A percentile compares a stretch with the other conserved stretches of the same genome.
phyloP scores from a whole-genome alignment of 805 yeast genomes.

The Cephaloascus albidus region DNA sequence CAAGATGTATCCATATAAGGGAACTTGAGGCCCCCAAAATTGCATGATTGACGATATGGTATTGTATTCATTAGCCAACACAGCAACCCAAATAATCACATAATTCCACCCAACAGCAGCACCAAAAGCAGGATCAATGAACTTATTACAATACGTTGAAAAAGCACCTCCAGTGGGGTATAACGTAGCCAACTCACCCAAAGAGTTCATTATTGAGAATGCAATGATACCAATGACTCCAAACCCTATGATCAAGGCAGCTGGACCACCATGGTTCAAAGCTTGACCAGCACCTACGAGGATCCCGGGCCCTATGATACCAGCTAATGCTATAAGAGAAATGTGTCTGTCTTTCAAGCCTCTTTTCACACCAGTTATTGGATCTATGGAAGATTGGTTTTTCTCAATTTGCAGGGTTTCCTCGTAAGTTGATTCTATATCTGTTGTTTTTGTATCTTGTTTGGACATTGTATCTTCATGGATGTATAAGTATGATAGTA shows the following conservation, averaged over 20 bases:
- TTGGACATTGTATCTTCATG: too few species aligned
- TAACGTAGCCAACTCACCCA: constrained; percentile 47
- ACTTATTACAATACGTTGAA: constrained; percentile 39
- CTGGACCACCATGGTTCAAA: constrained; percentile 41
- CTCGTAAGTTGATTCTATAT: too few species aligned
- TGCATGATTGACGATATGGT: constrained; percentile 39
- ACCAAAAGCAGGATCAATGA: constrained; percentile 47
- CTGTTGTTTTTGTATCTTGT: too few species aligned
- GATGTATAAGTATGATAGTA: too few species aligned
- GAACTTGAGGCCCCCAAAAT: constrained; percentile 42
- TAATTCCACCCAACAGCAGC: constrained; percentile 46
- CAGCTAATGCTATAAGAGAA: constrained; percentile 43
- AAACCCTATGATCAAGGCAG: constrained; percentile 41
- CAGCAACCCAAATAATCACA: constrained; percentile 48
- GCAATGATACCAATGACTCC: constrained; percentile 44
- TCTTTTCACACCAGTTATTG: constrained; percentile 27
- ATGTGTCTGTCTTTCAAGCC: constrained; percentile 41
- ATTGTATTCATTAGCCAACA: constrained; percentile 45
- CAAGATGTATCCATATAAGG: constrained; percentile 45
- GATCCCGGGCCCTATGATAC: constrained; percentile 54
- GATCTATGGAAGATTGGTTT: too few species aligned
- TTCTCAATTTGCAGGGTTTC: too few species aligned
- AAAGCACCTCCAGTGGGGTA: constrained; percentile 45
- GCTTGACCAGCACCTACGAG: constrained; percentile 47
- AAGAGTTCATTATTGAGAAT: constrained; percentile 41